Percentiles rank a stretch among this genome's conserved stretches.
These are phyloP conservation scores for Spizellomyces sp. DNA, from an alignment of 192 early-diverging fungal species.

Conservation along the genomic window DNA sequence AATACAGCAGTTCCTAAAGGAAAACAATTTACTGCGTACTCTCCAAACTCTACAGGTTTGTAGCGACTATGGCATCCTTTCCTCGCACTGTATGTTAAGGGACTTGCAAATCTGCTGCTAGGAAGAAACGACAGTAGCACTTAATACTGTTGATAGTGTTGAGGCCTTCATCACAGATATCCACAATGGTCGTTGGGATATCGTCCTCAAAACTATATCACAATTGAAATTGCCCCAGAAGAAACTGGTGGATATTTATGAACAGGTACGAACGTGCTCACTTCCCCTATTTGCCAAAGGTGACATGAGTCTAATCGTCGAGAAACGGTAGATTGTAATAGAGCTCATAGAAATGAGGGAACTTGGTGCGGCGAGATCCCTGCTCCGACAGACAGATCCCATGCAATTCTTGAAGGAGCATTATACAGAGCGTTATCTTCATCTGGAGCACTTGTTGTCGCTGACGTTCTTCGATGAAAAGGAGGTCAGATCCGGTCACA, in stretches of 20 bases:
- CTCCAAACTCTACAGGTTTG: conserved; percentile 74
- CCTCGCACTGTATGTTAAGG: neutral
- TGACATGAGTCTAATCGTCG: no score
- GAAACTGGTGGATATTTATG: conserved; percentile 84
- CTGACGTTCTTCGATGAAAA: conserved; percentile 70
- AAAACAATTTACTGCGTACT: conserved; percentile 82
- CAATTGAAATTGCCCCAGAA: conserved; percentile 67
- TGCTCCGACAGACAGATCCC: conserved; percentile 88
- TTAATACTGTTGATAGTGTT: conserved; percentile 87
- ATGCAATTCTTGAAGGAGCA: conserved; percentile 79
- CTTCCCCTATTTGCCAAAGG: no score
- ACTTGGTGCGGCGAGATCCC: conserved; percentile 75
- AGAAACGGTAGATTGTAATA: conserved; percentile 63
- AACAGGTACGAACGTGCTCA: conserved; percentile 60
- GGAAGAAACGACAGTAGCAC: conserved; percentile 73
- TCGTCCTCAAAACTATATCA: conserved; percentile 71
- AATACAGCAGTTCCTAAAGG: conserved; percentile 91
- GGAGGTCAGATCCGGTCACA: conserved; percentile 42
- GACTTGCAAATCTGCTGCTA: conserved; percentile 24
- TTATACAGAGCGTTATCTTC: conserved; percentile 79
- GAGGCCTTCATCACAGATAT: conserved; percentile 76
- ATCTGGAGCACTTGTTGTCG: conserved; percentile 79
- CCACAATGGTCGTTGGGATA: conserved; percentile 82
- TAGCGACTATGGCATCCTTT: neutral
- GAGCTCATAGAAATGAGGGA: conserved; percentile 87